Evolutionary conservation across 768 basidiomycete species (phyloP).

Genomic region (Lactarius quietus): DNA sequence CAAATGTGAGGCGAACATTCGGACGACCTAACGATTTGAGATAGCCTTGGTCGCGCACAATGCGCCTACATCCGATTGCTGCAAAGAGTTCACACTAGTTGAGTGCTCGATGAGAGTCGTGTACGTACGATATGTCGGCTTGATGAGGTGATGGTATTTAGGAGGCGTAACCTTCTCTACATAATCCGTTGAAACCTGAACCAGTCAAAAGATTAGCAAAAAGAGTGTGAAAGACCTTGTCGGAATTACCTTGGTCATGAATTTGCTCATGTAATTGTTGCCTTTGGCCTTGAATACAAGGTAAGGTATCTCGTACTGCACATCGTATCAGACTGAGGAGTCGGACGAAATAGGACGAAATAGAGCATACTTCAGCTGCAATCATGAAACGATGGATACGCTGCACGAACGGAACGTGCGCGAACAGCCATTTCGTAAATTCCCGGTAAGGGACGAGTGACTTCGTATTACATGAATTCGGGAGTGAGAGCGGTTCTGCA

Average conservation of each 20-base stretch:
- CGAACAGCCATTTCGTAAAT: slow-evolving; percentile 47
- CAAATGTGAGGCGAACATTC: slow-evolving; percentile 50
- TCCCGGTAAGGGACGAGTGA: slow-evolving; percentile 39
- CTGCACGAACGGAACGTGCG: slow-evolving; percentile 48
- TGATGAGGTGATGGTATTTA: slow-evolving; percentile 32
- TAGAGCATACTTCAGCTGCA: slow-evolving; percentile 42
- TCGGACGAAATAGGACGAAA: too few relatives aligned
- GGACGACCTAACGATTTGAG: slow-evolving; percentile 46
- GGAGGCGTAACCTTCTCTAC: slow-evolving; percentile 43
- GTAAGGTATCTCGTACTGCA: slow-evolving; percentile 1
- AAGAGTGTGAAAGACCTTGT: neutral
- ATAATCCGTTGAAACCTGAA: slow-evolving; percentile 41
- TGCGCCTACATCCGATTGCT: slow-evolving; percentile 60
- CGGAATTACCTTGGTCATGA: neutral
- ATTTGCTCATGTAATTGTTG: slow-evolving; percentile 1
- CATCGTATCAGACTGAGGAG: neutral
- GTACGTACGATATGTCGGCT: slow-evolving; percentile 49
- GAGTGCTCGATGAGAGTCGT: neutral
- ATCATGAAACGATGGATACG: slow-evolving; percentile 44
- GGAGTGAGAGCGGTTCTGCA: neutral
- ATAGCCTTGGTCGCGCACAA: slow-evolving; percentile 57
- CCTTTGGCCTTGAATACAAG: slow-evolving; percentile 6
- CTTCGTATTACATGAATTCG: slow-evolving; percentile 37
- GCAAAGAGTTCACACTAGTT: neutral
- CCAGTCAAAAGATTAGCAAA: neutral